Base-by-base conservation (phyloP, 306 rosid genomes). In the Lagenaria siceraria region DNA sequence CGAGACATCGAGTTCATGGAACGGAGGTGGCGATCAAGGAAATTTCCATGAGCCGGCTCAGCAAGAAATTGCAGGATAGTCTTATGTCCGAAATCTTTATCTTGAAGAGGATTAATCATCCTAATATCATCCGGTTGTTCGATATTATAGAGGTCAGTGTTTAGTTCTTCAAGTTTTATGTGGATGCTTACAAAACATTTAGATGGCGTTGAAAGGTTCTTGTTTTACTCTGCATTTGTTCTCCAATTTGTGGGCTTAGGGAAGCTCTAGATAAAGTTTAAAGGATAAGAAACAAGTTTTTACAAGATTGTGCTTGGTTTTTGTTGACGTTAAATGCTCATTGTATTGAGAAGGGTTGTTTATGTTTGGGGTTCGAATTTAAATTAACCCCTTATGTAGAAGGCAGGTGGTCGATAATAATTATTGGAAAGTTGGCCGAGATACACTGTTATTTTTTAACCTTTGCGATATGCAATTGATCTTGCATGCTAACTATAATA, bases 21-120 rank as follows among this genome's bases (percentile, higher is more conserved):
- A 90, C 98, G 12, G 99, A 96, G 83, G 99, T 96, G 66, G 99
- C 99, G 63, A 96, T 92, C 51, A 96, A 96, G 86, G 99, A 96
- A 85, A 96, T 96, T 80, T 89, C 88, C 40, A 96, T 86, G 80
- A 79, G 79, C 10, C 84, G 92, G 66, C 97, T 96, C 70, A 92
- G 88, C 79, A 88, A 90, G 85, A 96, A 96, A 87, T 79, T 96
- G 88, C 97, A 86, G 78, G 99, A 96, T 42, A 90, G 97, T 60
- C 87, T 96, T 25, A 87, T 96, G 97, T 90, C 97, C 1, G 99
- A 96, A 91, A 92, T 96, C 85, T 80, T 72, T 40, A 96, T 96
- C 82, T 81, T 96, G 84, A 88, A 90, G 88, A 83, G 78, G 84
- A 90, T 92, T 85, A 85, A 83, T 55, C 99, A 96, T 77, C 96